These are phyloP conservation scores for Populus tomentosa DNA, from an alignment of 441 rosid species.

Conservation along the genomic window DNA sequence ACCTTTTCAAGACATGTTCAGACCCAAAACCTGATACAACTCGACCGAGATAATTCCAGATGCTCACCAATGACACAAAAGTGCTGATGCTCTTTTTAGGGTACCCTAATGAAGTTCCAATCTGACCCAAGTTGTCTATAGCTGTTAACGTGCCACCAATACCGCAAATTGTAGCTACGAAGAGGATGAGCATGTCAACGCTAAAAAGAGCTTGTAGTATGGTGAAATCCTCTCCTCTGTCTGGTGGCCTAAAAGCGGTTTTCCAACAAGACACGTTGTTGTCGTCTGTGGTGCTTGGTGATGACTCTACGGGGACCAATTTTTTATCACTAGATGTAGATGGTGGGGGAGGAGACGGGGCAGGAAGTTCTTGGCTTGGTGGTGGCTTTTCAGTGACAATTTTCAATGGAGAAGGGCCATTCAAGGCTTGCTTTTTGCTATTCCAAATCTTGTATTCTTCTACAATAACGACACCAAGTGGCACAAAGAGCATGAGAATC, in stretches of 20 bases:
- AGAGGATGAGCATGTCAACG: constrained; percentile 60
- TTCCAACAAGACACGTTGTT: constrained; percentile 48
- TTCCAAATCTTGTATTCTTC: constrained; percentile 48
- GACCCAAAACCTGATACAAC: constrained; percentile 62
- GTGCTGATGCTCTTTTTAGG: constrained; percentile 55
- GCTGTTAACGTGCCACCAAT: constrained; percentile 66
- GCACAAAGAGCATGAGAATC: constrained; percentile 39
- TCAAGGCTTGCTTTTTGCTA: constrained; percentile 22
- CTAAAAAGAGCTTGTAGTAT: constrained; percentile 78
- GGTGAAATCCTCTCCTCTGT: constrained; percentile 74
- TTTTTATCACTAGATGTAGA: constrained; percentile 3
- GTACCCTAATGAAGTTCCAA: constrained; percentile 61
- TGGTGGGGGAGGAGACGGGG: constrained; percentile 5
- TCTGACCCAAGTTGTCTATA: constrained; percentile 24
- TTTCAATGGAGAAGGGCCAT: constrained; percentile 35
- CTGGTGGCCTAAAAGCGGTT: constrained; percentile 49
- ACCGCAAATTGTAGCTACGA: constrained; percentile 62
- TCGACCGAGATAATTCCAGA: constrained; percentile 81
- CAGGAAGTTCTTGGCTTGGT: not conserved
- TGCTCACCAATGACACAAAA: constrained; percentile 74
- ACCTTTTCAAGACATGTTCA: constrained; percentile 47
- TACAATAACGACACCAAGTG: constrained; percentile 29
- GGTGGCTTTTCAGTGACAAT: constrained; percentile 31
- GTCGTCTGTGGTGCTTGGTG: not conserved
- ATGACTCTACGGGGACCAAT: not conserved